Conservation (phyloP, 768 basidiomycete species). For the Collybiopsis luxurians region DNA sequence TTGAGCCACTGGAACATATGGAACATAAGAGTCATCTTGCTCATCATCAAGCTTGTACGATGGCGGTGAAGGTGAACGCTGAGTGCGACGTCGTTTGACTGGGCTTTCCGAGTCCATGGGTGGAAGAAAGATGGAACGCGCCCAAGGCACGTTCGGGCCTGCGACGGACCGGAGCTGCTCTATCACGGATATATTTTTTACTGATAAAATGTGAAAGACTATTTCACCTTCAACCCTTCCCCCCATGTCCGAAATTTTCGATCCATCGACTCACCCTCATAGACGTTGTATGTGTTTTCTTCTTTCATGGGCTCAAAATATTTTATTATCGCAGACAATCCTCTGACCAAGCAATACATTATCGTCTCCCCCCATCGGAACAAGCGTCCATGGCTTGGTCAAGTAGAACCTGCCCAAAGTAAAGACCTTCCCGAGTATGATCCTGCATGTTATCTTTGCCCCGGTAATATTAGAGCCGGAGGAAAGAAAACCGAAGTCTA, state of each 20-base stretch:
- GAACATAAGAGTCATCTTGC: constrained; percentile 67
- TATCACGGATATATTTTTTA: no score
- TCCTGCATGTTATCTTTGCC: constrained; percentile 81
- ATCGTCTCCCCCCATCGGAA: constrained; percentile 89
- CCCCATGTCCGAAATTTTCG: constrained; percentile 41
- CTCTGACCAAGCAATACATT: constrained; percentile 71
- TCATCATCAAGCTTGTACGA: constrained; percentile 62
- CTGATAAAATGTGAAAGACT: no score
- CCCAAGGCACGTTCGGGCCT: not conserved
- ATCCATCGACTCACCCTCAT: constrained; percentile 64
- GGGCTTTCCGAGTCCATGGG: constrained; percentile 25
- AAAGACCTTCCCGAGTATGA: constrained; percentile 61
- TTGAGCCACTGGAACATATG: constrained; percentile 86
- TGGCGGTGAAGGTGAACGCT: constrained; percentile 58
- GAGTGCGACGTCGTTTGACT: constrained; percentile 49
- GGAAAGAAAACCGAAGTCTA: constrained; percentile 69
- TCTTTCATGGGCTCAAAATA: not conserved
- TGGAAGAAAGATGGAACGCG: not conserved
- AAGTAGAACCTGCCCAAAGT: constrained; percentile 65
- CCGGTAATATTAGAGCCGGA: constrained; percentile 75
- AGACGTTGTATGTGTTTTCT: constrained; percentile 53
- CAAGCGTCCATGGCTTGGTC: constrained; percentile 90
- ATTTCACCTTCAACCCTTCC: no score
- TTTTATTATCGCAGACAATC: constrained; percentile 56
- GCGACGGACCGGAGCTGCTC: not conserved